phyloP scores from a whole-genome alignment of 192 early-diverging fungal species.

The Coemansia sp. region DNA sequence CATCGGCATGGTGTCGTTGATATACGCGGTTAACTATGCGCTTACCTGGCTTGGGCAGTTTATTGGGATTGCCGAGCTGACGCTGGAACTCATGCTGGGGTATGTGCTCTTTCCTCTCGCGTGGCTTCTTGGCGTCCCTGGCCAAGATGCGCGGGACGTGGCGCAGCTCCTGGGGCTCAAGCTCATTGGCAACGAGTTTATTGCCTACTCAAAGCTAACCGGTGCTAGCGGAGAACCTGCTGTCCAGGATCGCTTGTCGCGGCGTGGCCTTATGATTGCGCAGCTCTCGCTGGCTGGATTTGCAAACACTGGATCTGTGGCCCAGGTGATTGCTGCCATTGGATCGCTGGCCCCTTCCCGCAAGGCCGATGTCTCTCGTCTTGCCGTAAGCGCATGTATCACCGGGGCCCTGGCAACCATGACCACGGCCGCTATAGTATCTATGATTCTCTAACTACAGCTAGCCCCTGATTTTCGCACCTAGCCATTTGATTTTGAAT shows the following conservation, averaged over 20 bases:
- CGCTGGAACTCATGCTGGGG: constrained; percentile 62
- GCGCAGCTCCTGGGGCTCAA: constrained; percentile 66
- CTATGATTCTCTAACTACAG: constrained; percentile 53
- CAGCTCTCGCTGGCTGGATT: constrained; percentile 81
- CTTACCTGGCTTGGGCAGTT: constrained; percentile 65
- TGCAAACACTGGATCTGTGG: constrained; percentile 78
- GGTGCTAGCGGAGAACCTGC: constrained; percentile 6
- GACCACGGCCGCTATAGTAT: constrained; percentile 77
- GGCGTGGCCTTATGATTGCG: constrained; percentile 50
- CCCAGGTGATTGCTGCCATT: constrained; percentile 73
- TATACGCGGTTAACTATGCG: constrained; percentile 61
- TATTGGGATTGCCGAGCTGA: constrained; percentile 51
- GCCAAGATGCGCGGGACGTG: constrained; percentile 48
- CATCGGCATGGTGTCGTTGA: constrained; percentile 68
- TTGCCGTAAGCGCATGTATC: constrained; percentile 73
- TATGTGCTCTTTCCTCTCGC: constrained; percentile 73
- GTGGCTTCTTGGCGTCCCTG: constrained; percentile 60
- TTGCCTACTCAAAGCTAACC: constrained; percentile 55
- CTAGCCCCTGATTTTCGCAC: no score
- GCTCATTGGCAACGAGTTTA: constrained; percentile 83
- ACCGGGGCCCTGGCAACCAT: constrained; percentile 73
- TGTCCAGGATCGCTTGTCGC: constrained; percentile 34
- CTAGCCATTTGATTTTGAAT: no score
- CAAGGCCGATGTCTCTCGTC: constrained; percentile 60
- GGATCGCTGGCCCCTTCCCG: constrained; percentile 71